Conservation (phyloP, 768 basidiomycete genomes). For the Phaeotremella skinneri region DNA sequence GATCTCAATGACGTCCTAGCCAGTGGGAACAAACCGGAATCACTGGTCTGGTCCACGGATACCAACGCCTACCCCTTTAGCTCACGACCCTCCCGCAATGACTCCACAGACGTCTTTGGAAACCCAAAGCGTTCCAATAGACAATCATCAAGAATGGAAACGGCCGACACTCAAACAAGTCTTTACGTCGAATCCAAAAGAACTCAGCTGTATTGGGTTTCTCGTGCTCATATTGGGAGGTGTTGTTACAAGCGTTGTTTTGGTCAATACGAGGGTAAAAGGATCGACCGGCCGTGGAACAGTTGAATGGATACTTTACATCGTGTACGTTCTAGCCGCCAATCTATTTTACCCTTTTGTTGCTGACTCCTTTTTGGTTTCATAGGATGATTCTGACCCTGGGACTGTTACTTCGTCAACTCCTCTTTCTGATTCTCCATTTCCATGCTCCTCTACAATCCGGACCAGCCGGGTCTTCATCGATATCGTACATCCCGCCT, state of each 20-base stretch:
- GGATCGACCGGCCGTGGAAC: not conserved
- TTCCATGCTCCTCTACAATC: conserved; percentile 3
- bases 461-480: not conserved
- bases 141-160: not conserved
- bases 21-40: no score
- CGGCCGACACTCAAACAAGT: not conserved
- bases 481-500: not conserved
- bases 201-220: not conserved
- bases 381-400: not conserved
- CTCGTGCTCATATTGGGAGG: not conserved
- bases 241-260: not conserved
- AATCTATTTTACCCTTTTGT: not conserved
- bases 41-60: no score
- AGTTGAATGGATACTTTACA: not conserved
- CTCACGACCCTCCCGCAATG: not conserved
- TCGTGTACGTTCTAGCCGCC: not conserved
- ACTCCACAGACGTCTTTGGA: not conserved
- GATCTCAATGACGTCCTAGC: no score
- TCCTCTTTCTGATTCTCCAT: conserved; percentile 1
- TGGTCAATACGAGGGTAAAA: not conserved
- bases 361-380: not conserved
- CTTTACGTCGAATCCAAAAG: not conserved
- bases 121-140: not conserved
- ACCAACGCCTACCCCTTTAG: no score
- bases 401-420: conserved; percentile 4